Conservation (phyloP, 2,329 filamentous ascomycete species). For the Rhynchosporium graminicola region DNA sequence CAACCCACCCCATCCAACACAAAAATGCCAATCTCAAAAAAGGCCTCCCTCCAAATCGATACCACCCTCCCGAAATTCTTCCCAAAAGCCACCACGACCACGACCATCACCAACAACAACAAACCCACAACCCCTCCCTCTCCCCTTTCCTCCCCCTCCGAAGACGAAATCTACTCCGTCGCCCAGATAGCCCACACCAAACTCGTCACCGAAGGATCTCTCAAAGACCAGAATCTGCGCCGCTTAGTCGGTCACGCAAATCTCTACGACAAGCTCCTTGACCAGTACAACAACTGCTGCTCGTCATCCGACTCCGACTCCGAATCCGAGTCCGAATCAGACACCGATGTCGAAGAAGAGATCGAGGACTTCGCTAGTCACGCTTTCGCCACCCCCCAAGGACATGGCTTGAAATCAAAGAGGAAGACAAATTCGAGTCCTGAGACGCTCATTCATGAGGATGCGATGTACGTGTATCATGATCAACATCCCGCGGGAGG, state of each 20-base stretch:
- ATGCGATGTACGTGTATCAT: not conserved
- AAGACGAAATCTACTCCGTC: conserved; percentile 19
- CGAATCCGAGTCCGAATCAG: not conserved
- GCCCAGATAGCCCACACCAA: conserved; percentile 20
- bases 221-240: conserved; percentile 23
- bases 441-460: not conserved
- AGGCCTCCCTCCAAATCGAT: not conserved
- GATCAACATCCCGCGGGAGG: not conserved
- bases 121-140: not conserved
- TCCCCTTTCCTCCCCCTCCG: not conserved
- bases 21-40: not conserved
- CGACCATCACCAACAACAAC: not conserved
- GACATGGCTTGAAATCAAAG: too few species aligned
- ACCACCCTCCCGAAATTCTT: not conserved
- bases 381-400: not conserved
- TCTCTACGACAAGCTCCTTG: conserved; percentile 23
- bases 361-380: not conserved
- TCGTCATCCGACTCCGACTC: conserved; percentile 2
- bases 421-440: not conserved
- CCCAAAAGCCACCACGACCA: not conserved
- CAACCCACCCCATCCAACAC: not conserved
- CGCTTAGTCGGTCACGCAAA: conserved; percentile 23
- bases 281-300: conserved; percentile 8
- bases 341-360: not conserved
- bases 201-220: conserved; percentile 17